phyloP scores from a whole-genome alignment of 306 rosid genomes.

The Dalbergia cultrata region DNA sequence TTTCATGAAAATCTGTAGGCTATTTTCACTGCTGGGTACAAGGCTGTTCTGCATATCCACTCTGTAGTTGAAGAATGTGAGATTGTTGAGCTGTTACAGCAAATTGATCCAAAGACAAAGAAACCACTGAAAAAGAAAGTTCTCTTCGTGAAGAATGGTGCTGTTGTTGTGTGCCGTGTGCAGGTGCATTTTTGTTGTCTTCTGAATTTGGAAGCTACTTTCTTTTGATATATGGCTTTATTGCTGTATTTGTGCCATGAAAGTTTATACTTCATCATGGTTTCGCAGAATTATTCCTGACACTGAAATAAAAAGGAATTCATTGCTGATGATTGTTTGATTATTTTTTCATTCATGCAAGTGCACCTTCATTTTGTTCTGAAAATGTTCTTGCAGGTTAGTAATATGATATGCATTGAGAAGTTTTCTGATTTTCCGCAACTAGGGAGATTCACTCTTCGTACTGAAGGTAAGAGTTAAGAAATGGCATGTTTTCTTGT shows the following conservation, averaged over 20 bases:
- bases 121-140: constrained; percentile 84
- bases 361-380: constrained; percentile 23
- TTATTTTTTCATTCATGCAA: neutral
- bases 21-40: constrained; percentile 99
- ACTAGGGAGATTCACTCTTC: constrained; percentile 98
- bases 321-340: constrained; percentile 5
- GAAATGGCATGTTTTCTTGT: constrained; percentile 1
- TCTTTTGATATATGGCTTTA: neutral
- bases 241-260: neutral
- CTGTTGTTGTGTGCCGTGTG: constrained; percentile 78
- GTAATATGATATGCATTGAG: constrained; percentile 76
- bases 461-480: constrained; percentile 80
- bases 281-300: neutral
- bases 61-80: constrained; percentile 98
- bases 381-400: constrained; percentile 63
- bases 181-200: constrained; percentile 70
- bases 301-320: constrained; percentile 19
- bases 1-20: constrained; percentile 62
- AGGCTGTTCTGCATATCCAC: constrained; percentile 95
- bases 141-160: constrained; percentile 95
- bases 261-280: constrained; percentile 4
- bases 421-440: constrained; percentile 83
- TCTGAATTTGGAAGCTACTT: constrained; percentile 8
- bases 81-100: constrained; percentile 86
- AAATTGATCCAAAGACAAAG: constrained; percentile 92